Base-by-base conservation (phyloP, 495 filamentous ascomycete genomes). In the Lasiosphaeria miniovina region DNA sequence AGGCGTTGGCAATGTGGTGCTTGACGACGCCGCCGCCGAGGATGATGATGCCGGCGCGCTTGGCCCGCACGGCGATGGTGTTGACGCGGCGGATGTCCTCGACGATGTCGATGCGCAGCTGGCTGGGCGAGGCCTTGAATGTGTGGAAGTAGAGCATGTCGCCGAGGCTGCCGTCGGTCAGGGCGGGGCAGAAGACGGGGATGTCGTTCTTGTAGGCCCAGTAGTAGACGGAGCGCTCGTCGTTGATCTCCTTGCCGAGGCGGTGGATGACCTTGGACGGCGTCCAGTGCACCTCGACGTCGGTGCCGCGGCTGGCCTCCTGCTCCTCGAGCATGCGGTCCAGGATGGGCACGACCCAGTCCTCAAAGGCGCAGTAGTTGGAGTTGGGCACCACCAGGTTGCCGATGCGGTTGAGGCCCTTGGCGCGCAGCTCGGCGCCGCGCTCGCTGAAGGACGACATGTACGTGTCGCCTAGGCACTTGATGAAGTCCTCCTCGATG, bases 61-160 rank as follows among this genome's bases (percentile, higher is more conserved):
- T 87, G 1, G 94, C 93, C 35, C 87, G 77, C 12, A 96, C 88
- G 2, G 93, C 85, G 54, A 97, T 84, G 9, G 89, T 90, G 74
- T 98, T 98, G 72, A 97, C 90, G 53, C 80, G 84, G 17, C 94
- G 84, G 54, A 96, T 90, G 65, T 97, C 93, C 55, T 91, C 87
- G 7, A 96, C 87, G 54, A 96, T 93, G 68, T 96, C 93, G 40
- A 96, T 84, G 36, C 84, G 78, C 17, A 98, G 77, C 70, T 89
- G 87, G 60, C 78, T 73, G 1, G 93, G 94, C 12, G 88, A 90
- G 0, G 88, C 76, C 67, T 89, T 90, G 83, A 87, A 98, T 2
- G 91, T 94, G 76, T 98, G 92, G 73, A 97, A 96, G 71, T 96
- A 96, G 32, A 98, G 74, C 95, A 98, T 98, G 69, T 98, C 94